A percentile compares a stretch with the other conserved stretches of the same genome.
phyloP scores from a whole-genome alignment of 164 flowering plant genomes.

The Santalum album region DNA sequence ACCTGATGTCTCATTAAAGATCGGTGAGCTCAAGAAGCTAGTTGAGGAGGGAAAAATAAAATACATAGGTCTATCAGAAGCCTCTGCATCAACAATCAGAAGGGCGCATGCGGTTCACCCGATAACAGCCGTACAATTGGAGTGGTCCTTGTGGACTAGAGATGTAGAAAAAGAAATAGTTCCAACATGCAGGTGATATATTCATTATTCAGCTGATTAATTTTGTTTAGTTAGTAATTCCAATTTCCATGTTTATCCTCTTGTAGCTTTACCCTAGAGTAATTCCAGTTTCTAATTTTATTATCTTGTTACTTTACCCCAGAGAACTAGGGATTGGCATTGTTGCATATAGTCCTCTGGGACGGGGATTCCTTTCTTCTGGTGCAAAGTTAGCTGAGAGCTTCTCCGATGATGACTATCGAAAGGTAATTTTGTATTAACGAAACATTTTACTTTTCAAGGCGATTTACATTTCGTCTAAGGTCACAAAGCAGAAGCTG shows the following conservation, averaged over 20 bases:
- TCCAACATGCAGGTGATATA: slow-evolving; percentile 30
- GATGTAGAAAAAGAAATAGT: slow-evolving; percentile 28
- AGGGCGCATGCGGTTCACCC: slow-evolving; percentile 31
- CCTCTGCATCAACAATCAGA: slow-evolving; percentile 21
- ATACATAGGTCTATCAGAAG: slow-evolving; percentile 26
- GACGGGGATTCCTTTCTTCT: slow-evolving; percentile 21
- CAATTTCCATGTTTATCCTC: background rate
- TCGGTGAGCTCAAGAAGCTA: slow-evolving; percentile 26
- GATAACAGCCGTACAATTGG: slow-evolving; percentile 25
- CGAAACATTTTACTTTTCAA: too few species aligned
- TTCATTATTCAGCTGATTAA: background rate
- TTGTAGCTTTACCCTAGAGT: slow-evolving; percentile 6
- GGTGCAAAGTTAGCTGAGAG: slow-evolving; percentile 8
- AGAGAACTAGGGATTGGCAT: slow-evolving; percentile 39
- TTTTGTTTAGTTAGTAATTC: background rate
- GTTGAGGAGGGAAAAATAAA: slow-evolving; percentile 33
- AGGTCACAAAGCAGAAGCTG: too few species aligned
- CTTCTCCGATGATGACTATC: background rate
- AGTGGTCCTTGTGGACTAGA: slow-evolving; percentile 30
- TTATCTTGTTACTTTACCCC: background rate
- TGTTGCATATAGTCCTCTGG: slow-evolving; percentile 32
- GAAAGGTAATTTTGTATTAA: background rate
- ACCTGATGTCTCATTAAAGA: slow-evolving; percentile 1
- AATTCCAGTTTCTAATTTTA: background rate
- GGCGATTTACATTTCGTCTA: background rate